Percentiles rank a stretch among this genome's conserved stretches.
Evolutionary conservation across 2,329 filamentous ascomycete genomes (phyloP).

Genomic region (Paradendryphiella salina): DNA sequence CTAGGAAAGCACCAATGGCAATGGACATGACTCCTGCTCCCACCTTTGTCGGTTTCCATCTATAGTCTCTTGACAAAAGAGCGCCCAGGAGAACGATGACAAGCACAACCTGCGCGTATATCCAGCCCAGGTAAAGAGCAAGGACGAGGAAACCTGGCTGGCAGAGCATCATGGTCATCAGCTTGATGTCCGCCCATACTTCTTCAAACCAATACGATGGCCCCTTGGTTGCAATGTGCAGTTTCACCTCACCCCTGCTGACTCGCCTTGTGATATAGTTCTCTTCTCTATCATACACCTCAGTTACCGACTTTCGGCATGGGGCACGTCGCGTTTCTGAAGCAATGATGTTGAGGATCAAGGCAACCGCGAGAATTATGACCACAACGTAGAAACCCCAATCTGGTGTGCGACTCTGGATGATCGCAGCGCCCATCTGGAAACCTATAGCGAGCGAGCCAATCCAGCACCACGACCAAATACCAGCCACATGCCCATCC

Average conservation of each 20-base stretch:
- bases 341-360: constrained; percentile 70
- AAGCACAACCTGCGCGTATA: constrained; percentile 75
- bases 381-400: constrained; percentile 79
- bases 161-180: constrained; percentile 70
- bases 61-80: constrained; percentile 70
- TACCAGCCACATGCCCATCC: constrained; percentile 73
- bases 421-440: constrained; percentile 69
- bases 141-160: constrained; percentile 75
- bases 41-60: constrained; percentile 64
- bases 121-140: constrained; percentile 74
- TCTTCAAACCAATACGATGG: constrained; percentile 79
- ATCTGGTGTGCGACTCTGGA: constrained; percentile 63
- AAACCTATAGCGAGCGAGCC: constrained; percentile 74
- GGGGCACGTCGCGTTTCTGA: constrained; percentile 73
- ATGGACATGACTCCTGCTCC: constrained; percentile 68
- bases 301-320: constrained; percentile 68
- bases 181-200: constrained; percentile 68
- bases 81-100: constrained; percentile 72
- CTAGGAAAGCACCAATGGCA: constrained; percentile 68
- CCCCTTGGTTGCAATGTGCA: constrained; percentile 72
- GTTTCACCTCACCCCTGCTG: constrained; percentile 73
- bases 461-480: constrained; percentile 72
- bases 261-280: constrained; percentile 58
- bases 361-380: constrained; percentile 64
- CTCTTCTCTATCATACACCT: constrained; percentile 56